Base-by-base conservation (phyloP, 116 monocot genomes). In the Papilionanthe hybrid region DNA sequence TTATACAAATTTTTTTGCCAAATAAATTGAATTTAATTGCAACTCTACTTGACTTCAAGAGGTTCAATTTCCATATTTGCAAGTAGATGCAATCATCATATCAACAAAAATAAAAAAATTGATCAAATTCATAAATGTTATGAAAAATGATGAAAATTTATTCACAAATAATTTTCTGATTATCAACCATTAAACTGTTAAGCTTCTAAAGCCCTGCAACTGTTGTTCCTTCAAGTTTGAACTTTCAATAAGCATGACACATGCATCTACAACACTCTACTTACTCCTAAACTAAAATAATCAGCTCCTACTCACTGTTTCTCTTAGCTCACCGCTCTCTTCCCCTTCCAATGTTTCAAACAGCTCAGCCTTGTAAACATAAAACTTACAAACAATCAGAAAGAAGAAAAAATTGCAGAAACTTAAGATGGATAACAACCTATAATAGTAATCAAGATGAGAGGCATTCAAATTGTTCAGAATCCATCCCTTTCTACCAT, bases 361-460 rank as follows among this genome's bases (percentile, higher is more conserved):
- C 43, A 63, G 29, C 42, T 90, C 90, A 15, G 75, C 75, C 42
- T 79, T 90, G 53, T 90, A 87, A 8, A 66, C 75, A 65, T 85
- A 85, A 20, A 79, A 17, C 79, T 30, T 81, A 28, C 79, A 72
- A 0, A 90, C 77, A 55, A 49, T 9, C 10, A 85, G 15, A 78
- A 85, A 90, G 66, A 79, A 77, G 22, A 85, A 1, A 29, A 85
- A 76, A 22, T 90, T 90, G 42, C 83, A 10, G 12, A 83, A 15
- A 27, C 58, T 50, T 1, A 90, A 83, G 41, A 79, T 19, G 7
- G 66, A 78, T 8, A 90, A 69, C 58, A 85, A 81, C 18, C 78
- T 81, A 25, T 85, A 90, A 72, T 90, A 90, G 77, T 87, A 83
- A 48, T 87, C 87, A 19, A 90, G 53, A 77, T 83, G 83, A 10